Conservation (phyloP, 148 eudicot genomes). For the Cornus suecica region DNA sequence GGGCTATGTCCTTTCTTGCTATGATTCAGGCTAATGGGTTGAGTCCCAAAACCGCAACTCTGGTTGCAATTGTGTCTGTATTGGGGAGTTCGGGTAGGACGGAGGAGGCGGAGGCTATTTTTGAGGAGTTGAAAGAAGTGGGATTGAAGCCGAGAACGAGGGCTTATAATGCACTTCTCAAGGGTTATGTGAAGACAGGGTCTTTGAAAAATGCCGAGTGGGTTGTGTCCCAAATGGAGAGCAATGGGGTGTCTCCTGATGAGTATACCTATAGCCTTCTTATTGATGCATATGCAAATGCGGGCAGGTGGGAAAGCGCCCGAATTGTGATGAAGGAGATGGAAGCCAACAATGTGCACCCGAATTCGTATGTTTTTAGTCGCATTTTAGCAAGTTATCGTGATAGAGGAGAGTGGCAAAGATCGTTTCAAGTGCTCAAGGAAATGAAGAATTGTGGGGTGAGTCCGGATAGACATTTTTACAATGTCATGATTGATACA, state of each 20-base stretch:
- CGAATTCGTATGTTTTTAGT: slow-evolving; percentile 71
- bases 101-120: slow-evolving; percentile 88
- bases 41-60: slow-evolving; percentile 59
- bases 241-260: slow-evolving; percentile 67
- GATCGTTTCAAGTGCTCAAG: slow-evolving; percentile 79
- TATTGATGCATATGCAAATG: slow-evolving; percentile 85
- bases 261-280: slow-evolving; percentile 83
- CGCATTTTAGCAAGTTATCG: slow-evolving; percentile 81
- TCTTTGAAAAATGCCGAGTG: slow-evolving; percentile 72
- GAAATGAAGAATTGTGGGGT: slow-evolving; percentile 89
- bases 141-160: slow-evolving; percentile 75
- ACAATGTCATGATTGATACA: slow-evolving; percentile 92
- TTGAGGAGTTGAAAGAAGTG: slow-evolving; percentile 93
- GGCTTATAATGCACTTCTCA: slow-evolving; percentile 93
- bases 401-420: slow-evolving; percentile 93
- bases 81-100: slow-evolving; percentile 75
- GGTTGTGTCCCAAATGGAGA: slow-evolving; percentile 86
- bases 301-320: slow-evolving; percentile 97
- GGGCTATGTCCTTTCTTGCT: slow-evolving; percentile 60
- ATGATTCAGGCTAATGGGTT: slow-evolving; percentile 76
- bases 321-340: slow-evolving; percentile 88
- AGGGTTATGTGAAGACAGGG: slow-evolving; percentile 72
- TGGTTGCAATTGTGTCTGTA: slow-evolving; percentile 55
- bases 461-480: slow-evolving; percentile 79
- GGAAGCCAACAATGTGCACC: slow-evolving; percentile 72